Evolutionary conservation across 176 grass and related monocot genomes (phyloP), one percentile per base, ranked within the genome.

Genomic region (Saccharum officinarum): DNA sequence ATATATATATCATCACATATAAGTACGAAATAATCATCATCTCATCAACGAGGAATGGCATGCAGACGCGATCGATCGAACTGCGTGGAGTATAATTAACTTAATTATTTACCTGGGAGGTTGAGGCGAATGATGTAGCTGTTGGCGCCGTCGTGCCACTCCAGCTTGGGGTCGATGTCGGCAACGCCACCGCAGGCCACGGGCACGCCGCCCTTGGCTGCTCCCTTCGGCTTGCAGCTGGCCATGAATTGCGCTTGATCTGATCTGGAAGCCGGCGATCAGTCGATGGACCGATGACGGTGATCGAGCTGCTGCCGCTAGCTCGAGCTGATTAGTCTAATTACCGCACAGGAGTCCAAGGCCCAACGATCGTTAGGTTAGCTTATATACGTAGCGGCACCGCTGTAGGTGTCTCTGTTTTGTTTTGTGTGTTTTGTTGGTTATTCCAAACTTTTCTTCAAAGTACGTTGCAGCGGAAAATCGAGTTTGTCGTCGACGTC

Each of bases 381-480:
- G 15, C 26, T 50, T 38, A 52, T 54, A 69, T 69, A 52, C 18
- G 57, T 61, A 36, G 10, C 18, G 9, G 42, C 41, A 16, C 40
- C 36, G 16, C 7, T 0, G 62, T 40, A 13, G 5, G 12, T 23
- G 7, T 30, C 6, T 26, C 6, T 26, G 52, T 39, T 40, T 49
- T 16, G n/a, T 49, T 15, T 73, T 83, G 86, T 73, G 25, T 31
- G 46, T 22, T 25, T 8, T 36, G 8, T 38, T 84, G 82, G 68
- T 92, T 88, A 92, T 88, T 85, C 90, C 64, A 88, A 92, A 54
- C 90, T 73, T 92, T 88, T 85, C 86, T 85, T 92, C 50, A 5
- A 66, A 65, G 62, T 60, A 66, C 16, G 85, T 78, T 13, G 47
- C 28, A 38, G 61, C 14, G 3, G 13, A 66, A 66, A 66, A 41